Evolutionary conservation across 805 yeast species (phyloP).

Genomic region (Candida boidinii): DNA sequence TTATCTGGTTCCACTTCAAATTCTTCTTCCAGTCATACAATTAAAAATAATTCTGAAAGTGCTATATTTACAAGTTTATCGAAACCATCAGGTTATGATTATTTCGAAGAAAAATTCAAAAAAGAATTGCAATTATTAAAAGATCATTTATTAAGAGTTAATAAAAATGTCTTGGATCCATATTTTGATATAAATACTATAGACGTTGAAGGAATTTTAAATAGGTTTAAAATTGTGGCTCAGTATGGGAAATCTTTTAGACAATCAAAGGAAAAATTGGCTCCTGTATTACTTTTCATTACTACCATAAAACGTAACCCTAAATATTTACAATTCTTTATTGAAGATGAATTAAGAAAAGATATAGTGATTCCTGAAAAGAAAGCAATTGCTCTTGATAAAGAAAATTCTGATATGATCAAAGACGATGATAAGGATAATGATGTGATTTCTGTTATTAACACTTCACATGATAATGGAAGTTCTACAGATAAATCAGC

Average conservation of each 20-base stretch:
- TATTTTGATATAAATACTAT: conserved; percentile 1
- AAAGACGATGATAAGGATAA: background rate
- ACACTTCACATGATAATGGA: no score
- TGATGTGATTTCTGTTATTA: no score
- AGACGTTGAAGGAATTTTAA: conserved; percentile 5
- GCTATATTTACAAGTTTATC: no score
- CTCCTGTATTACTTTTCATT: conserved; percentile 10
- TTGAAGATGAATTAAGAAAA: conserved; percentile 2
- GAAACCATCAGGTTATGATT: conserved; percentile 16
- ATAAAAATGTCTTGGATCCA: background rate
- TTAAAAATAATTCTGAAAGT: background rate
- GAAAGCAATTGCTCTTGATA: background rate
- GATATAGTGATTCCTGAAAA: background rate
- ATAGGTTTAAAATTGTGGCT: conserved; percentile 8
- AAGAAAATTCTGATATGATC: background rate
- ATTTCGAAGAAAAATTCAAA: conserved; percentile 12
- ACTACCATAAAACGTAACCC: conserved; percentile 17
- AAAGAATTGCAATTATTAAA: conserved; percentile 11
- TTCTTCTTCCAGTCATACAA: background rate
- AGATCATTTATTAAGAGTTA: conserved; percentile 3
- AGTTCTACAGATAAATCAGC: no score
- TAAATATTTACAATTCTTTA: conserved; percentile 7
- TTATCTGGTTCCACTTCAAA: conserved; percentile 9
- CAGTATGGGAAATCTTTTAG: conserved; percentile 4
- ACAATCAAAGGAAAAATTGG: conserved; percentile 4